Base-by-base conservation (phyloP, 305 asterid species). In the Andrographis paniculata region DNA sequence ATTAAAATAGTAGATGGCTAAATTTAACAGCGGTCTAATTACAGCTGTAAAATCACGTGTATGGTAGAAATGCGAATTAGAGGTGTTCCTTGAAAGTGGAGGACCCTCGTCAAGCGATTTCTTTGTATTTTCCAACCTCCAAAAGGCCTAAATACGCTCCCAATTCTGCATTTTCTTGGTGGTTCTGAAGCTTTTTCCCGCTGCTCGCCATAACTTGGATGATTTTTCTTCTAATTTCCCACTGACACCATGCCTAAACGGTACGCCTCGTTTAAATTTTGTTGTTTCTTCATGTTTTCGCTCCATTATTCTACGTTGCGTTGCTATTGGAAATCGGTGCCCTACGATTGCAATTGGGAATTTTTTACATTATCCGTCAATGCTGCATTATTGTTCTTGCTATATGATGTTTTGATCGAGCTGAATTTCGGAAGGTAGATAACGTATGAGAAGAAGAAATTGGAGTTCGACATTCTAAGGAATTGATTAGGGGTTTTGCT, bases 61-160 rank as follows among this genome's bases (percentile, higher is more conserved):
- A 13, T 9, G 12, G 1, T 5, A n/a, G 19, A n/a, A n/a, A 3
- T 53, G 41, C 10, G 56, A 67, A 52, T 30, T 6, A 48, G 66
- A 62, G 52, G 64, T 14, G 36, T 37, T 63, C 59, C 45, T 46
- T 47, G 59, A 66, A 72, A 40, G 16, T 43, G 50, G 51, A 57
- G 65, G 67, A 53, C 63, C 60, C 47, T 57, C 36, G 37, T 51
- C 54, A 24, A 15, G 18, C 17, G 21, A 24, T 31, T 53, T 35
- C 41, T 33, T 50, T 50, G 62, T 33, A 56, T 62, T 50, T 45
- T 42, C 42, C 54, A 52, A 60, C 78, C 71, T 71, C 73, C 73
- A 56, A 58, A 70, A 50, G 77, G 77, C 77, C 73, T 74, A 70
- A 63, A 68, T 65, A 62, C 66, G 62, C 77, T 64, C 75, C 68